Percentiles rank a stretch among this genome's conserved stretches.
Evolutionary conservation across 1,139 yeast species (phyloP).

Genomic region (Taphrina flavorubra): DNA sequence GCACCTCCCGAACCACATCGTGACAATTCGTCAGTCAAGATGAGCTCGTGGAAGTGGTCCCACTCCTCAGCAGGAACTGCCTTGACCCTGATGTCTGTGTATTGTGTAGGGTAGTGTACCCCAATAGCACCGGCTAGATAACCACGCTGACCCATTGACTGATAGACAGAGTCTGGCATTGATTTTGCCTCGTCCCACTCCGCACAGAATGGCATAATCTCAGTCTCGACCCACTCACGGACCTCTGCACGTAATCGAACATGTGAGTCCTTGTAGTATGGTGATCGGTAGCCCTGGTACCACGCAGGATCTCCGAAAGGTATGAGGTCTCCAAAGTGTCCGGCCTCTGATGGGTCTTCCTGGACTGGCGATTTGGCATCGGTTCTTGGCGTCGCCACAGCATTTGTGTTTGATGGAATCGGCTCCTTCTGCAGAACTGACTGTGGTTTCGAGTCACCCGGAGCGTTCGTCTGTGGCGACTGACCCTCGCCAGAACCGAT

Average conservation of each 20-base stretch:
- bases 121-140: constrained; percentile 51
- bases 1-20: constrained; percentile 55
- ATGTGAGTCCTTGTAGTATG: constrained; percentile 55
- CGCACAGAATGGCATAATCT: constrained; percentile 53
- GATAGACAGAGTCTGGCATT: constrained; percentile 49
- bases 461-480: constrained; percentile 15
- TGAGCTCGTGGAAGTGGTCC: constrained; percentile 92
- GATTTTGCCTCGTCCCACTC: constrained; percentile 56
- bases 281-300: constrained; percentile 55
- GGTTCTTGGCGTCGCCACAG: constrained; percentile 24
- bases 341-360: constrained; percentile 31
- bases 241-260: constrained; percentile 54
- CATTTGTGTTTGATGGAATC: constrained; percentile 30
- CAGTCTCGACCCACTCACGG: constrained; percentile 55
- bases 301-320: constrained; percentile 58
- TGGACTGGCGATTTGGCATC: constrained; percentile 18
- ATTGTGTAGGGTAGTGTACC: constrained; percentile 51
- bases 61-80: constrained; percentile 58
- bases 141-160: constrained; percentile 47
- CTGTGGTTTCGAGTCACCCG: constrained; percentile 25
- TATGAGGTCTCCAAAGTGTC: constrained; percentile 54
- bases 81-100: constrained; percentile 50
- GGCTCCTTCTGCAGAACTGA: constrained; percentile 21
- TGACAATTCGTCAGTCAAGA: constrained; percentile 63
- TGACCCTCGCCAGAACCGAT: constrained; percentile 42